Evolutionary conservation across 257 asterid genomes (phyloP).

Genomic region (Mentha longifolia): DNA sequence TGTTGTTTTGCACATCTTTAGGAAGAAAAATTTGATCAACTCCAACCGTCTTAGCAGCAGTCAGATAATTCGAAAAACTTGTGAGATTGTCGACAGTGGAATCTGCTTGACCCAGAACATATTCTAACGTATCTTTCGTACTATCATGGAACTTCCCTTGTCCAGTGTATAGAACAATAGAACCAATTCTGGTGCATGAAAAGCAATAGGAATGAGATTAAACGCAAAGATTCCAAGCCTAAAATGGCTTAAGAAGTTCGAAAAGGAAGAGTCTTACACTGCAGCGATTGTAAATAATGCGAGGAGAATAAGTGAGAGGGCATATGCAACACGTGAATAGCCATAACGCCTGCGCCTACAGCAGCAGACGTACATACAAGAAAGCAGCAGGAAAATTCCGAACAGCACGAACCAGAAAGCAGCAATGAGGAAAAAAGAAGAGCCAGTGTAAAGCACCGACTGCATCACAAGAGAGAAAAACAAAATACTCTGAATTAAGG

Average conservation of each 20-base stretch:
- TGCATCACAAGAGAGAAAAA: slow-evolving; percentile 38
- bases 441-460: slow-evolving; percentile 73
- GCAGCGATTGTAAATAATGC: slow-evolving; percentile 65
- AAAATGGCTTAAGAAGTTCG: neutral
- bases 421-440: slow-evolving; percentile 59
- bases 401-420: slow-evolving; percentile 66
- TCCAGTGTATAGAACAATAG: slow-evolving; percentile 78
- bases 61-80: slow-evolving; percentile 68
- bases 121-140: slow-evolving; percentile 58
- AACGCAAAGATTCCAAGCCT: neutral
- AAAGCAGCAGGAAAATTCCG: slow-evolving; percentile 61
- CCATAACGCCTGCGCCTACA: slow-evolving; percentile 63
- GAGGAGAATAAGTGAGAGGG: slow-evolving; percentile 64
- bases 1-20: slow-evolving; percentile 56
- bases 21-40: slow-evolving; percentile 64
- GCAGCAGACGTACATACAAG: slow-evolving; percentile 70
- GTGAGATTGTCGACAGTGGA: slow-evolving; percentile 66
- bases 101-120: slow-evolving; percentile 70
- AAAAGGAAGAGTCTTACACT: slow-evolving; percentile 50
- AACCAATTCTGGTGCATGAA: slow-evolving; percentile 68
- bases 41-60: slow-evolving; percentile 63
- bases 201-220: slow-evolving; percentile 23
- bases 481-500: neutral
- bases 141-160: slow-evolving; percentile 73
- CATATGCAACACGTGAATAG: slow-evolving; percentile 74